These are phyloP conservation scores for Stereum hirsutum DNA, from an alignment of 1,284 basidiomycete species.

Conservation along the genomic window DNA sequence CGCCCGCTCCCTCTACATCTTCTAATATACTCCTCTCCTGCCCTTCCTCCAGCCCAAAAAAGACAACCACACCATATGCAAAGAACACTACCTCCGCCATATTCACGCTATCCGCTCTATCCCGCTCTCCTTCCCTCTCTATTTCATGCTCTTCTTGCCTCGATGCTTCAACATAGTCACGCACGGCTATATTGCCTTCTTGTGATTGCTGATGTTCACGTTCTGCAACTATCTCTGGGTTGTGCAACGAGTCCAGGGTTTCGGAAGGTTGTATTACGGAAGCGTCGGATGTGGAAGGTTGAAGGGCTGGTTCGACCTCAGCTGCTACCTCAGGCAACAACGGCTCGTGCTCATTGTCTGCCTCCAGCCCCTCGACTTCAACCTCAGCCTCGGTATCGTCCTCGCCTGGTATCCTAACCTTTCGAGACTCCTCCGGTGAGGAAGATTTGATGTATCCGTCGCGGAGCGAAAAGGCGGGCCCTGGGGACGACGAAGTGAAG, in stretches of 20 bases:
- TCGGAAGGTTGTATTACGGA: background rate
- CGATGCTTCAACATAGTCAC: background rate
- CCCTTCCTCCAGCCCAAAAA: constrained; percentile 73
- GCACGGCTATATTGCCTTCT: too few species aligned
- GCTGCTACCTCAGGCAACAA: background rate
- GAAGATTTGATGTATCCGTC: constrained; percentile 50
- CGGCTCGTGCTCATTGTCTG: background rate
- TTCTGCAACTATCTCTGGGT: background rate
- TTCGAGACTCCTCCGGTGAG: constrained; percentile 28
- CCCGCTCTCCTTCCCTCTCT: background rate
- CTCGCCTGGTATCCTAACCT: constrained; percentile 7
- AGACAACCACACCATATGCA: constrained; percentile 79
- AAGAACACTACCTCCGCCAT: constrained; percentile 87
- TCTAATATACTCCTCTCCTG: constrained; percentile 78
- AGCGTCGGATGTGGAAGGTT: background rate
- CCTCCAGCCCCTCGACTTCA: background rate
- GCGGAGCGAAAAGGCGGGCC: constrained; percentile 15
- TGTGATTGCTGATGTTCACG: too few species aligned
- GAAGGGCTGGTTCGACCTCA: background rate
- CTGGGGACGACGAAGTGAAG: constrained; percentile 40
- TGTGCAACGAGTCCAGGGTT: background rate
- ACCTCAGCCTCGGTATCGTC: constrained; percentile 1
- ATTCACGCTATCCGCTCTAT: constrained; percentile 26
- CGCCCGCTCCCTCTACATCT: constrained; percentile 66
- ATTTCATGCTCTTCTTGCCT: background rate